Percentiles rank a stretch among this genome's conserved stretches.
phyloP scores from a whole-genome alignment of 768 basidiomycete species.

The Suillus hirtellus region DNA sequence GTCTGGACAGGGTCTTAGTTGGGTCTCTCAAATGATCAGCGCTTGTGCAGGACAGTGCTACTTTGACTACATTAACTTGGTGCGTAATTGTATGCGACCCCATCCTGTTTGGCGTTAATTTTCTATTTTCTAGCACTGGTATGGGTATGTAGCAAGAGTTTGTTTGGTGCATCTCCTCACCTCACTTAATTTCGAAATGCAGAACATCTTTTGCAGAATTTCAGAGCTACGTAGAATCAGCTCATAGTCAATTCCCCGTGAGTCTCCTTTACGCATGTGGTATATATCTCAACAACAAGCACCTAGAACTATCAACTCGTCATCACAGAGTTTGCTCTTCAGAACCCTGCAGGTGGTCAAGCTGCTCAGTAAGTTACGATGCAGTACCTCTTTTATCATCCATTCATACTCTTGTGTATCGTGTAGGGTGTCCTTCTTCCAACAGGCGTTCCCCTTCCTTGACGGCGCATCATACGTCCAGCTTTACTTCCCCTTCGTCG shows the following conservation, averaged over 20 bases:
- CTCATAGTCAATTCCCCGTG: conserved; percentile 30
- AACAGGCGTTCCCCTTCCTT: conserved; percentile 37
- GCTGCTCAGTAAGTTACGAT: conserved; percentile 27
- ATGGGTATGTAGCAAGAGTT: conserved; percentile 21
- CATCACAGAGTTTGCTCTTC: conserved; percentile 35
- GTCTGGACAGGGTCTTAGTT: conserved; percentile 35
- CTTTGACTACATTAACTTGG: conserved; percentile 38
- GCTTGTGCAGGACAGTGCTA: conserved; percentile 38
- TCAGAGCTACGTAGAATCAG: conserved; percentile 28
- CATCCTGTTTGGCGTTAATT: background rate
- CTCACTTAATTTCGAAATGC: conserved; percentile 12
- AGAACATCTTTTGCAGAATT: conserved; percentile 32
- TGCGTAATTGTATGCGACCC: conserved; percentile 13
- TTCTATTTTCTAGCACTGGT: conserved; percentile 27
- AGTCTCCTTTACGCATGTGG: background rate
- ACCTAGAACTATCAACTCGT: conserved; percentile 27
- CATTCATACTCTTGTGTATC: conserved; percentile 1
- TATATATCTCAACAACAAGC: conserved; percentile 12
- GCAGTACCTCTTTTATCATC: background rate
- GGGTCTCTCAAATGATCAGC: conserved; percentile 36
- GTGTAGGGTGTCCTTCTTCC: conserved; percentile 33
- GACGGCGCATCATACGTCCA: conserved; percentile 31
- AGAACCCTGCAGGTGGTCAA: conserved; percentile 32
- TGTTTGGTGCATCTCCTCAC: background rate
- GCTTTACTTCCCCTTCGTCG: conserved; percentile 40